Base-by-base conservation (phyloP, 805 yeast genomes). In the Tetrapisispora iriomotensis region DNA sequence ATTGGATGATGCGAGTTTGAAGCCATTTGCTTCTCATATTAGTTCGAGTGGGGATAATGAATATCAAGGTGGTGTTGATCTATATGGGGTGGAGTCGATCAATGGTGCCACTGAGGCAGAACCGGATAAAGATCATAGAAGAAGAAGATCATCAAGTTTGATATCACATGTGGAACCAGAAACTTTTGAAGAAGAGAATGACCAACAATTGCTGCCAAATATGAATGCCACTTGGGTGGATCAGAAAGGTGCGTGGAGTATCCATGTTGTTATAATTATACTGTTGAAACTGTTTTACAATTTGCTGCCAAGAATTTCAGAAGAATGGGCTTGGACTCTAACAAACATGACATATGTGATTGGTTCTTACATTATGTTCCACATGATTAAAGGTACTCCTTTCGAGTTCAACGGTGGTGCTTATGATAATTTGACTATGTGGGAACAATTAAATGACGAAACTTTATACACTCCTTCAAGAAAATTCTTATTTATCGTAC, bases 371-470 rank as follows among this genome's bases (percentile, higher is more conserved):
- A 76, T 90, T 45, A 92, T 90, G 97, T 92, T 90, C 60, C 98
- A 90, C 61, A 81, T 84, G 59, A 85, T 92, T 33, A 92, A 90
- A 54, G 98, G 98, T 28, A 87, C 95, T 2, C 98, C 98, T 0
- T 92, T 90, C 58, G 98, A 92, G 52, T 88, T 90, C 67, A 92
- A 88, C 57, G 80, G 83, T 29, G 98, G 98, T 31, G 97, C 96
- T 0, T 92, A 82, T 62, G 98, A 90, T 58, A 80, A 85, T 54
- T 70, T 90, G 49, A 92, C 96, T 18, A 86, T 90, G 96, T 90
- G 98, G 98, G 98, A 90, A 63, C 98, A 90, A 63, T 80, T 68
- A 28, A 94, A 84, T 60, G 79, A 88, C 53, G 98, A 97, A 43
- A 96, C 87, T 56, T 94, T 87, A 61, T 90, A 88, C 60, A 92